These are phyloP conservation scores for Aspergillus bridgeri DNA, from an alignment of 495 filamentous ascomycete species.

Conservation along the genomic window DNA sequence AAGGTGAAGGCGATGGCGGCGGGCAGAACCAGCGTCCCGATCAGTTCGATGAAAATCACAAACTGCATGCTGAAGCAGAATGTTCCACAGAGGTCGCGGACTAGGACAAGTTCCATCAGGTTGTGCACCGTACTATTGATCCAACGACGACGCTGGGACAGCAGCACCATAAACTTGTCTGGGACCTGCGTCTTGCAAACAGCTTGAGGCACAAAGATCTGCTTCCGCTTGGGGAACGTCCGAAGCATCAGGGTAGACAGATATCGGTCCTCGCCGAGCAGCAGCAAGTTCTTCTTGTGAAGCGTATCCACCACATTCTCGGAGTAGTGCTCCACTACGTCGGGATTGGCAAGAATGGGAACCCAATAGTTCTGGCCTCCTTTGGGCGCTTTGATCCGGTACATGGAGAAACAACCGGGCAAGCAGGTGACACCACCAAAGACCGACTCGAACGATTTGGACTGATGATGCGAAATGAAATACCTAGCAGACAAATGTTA, in stretches of 20 bases:
- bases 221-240: slow-evolving; percentile 98
- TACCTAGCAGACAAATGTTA: slow-evolving; percentile 48
- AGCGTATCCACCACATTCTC: slow-evolving; percentile 99
- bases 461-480: slow-evolving; percentile 96
- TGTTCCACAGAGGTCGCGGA: slow-evolving; percentile 94
- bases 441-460: slow-evolving; percentile 96
- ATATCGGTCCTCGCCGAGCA: slow-evolving; percentile 96
- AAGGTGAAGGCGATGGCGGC: slow-evolving; percentile 96
- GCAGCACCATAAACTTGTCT: slow-evolving; percentile 84
- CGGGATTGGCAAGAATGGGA: slow-evolving; percentile 95
- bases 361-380: slow-evolving; percentile 99
- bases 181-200: slow-evolving; percentile 98
- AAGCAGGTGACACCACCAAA: slow-evolving; percentile 99
- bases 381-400: slow-evolving; percentile 98
- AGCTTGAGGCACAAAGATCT: slow-evolving; percentile 96
- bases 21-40: slow-evolving; percentile 91
- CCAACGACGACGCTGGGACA: slow-evolving; percentile 94
- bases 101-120: slow-evolving; percentile 93
- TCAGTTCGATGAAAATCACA: slow-evolving; percentile 90
- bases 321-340: slow-evolving; percentile 98
- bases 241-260: slow-evolving; percentile 95
- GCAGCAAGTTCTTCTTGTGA: slow-evolving; percentile 95
- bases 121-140: slow-evolving; percentile 99
- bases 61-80: slow-evolving; percentile 99
- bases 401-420: slow-evolving; percentile 99